Evolutionary conservation across 1,284 basidiomycete genomes (phyloP), one percentile per base, ranked within the genome.

Genomic region (Wolfiporia cocos): DNA sequence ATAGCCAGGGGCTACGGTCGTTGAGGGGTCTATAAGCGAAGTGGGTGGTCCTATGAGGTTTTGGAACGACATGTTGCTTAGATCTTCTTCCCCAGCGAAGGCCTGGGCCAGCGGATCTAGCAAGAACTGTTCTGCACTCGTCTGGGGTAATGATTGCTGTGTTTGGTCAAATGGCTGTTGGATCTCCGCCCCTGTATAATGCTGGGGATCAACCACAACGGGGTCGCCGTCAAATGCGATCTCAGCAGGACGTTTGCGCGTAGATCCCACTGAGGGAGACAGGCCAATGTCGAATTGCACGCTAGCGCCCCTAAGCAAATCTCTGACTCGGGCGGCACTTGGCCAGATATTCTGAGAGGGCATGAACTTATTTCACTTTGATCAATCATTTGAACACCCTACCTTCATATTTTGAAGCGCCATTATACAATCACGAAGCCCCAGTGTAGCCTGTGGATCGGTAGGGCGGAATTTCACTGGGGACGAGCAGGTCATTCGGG

Each of bases 391-490:
- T 15, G 21, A 9, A 39, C 11, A 32, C 12, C 33, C 4, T 49
- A 88, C 84, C 65, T 78, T 76, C 80, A 92, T 81, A 35, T 79
- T 78, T 51, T 78, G 76, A 34, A 89, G 63, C 18, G 77, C 80
- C 37, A 65, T 58, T 63, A 91, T 74, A 51, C 76, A 78, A 53
- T 86, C 81, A 36, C 76, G 71, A 18, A 91, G 68, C 38, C 81
- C 78, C 28, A 81, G 56, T 28, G 74, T 75, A 5, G 81, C 81
- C 58, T 85, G 81, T 0, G 80, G 65, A 52, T 83, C 81, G 15
- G 74, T 70, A n/a, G 84, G 78, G 19, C 76, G 73, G 47, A 81
- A 65, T 21, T 75, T 78, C 55, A 88, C 86, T 88, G 32, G 14
- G 41, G 4, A 12, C 12, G 2, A 49, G 45, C 15, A 39, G 35